Base-by-base conservation (phyloP, 352 stramenopile genomes). In the Thalassiosira oceanica region DNA sequence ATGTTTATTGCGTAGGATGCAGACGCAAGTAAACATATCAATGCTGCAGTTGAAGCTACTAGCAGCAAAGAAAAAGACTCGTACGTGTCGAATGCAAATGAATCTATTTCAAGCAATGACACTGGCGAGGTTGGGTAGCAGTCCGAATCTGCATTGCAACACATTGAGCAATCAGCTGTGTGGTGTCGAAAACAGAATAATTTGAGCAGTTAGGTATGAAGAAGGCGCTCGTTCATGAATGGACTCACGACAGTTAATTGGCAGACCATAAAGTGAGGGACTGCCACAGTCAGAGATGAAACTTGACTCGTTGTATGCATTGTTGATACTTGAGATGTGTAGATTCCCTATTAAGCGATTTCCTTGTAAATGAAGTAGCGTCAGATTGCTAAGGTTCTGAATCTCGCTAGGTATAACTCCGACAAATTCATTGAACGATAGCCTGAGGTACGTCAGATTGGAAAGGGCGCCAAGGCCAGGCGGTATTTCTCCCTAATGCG, bases 61-160 rank as follows among this genome's bases (percentile, higher is more conserved):
- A n/a, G n/a, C n/a, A n/a, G n/a, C n/a, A n/a, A n/a, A n/a, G n/a
- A n/a, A n/a, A n/a, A n/a, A n/a, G n/a, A n/a, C n/a, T n/a, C n/a
- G n/a, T n/a, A n/a, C n/a, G n/a, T n/a, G n/a, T n/a, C n/a, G n/a
- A n/a, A n/a, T n/a, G n/a, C n/a, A n/a, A n/a, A n/a, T n/a, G n/a
- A n/a, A n/a, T n/a, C n/a, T n/a, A n/a, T n/a, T n/a, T n/a, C n/a
- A n/a, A n/a, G n/a, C n/a, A n/a, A n/a, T 2, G 20, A 20, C 37
- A 46, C 5, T 7, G 7, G 37, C 16, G 13, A 46, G 10, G 37
- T 65, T 24, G 31, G 33, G 20, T 58, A 23, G 36, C 63, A 74
- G 33, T 74, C 33, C 28, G 41, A 45, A 29, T 58, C 2, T 6
- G 23, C 23, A 31, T 70, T 61, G 60, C 60, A 37, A 63, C 16